Evolutionary conservation across 139 green algal genomes (phyloP).

Genomic region (Tetraselmis chui): DNA sequence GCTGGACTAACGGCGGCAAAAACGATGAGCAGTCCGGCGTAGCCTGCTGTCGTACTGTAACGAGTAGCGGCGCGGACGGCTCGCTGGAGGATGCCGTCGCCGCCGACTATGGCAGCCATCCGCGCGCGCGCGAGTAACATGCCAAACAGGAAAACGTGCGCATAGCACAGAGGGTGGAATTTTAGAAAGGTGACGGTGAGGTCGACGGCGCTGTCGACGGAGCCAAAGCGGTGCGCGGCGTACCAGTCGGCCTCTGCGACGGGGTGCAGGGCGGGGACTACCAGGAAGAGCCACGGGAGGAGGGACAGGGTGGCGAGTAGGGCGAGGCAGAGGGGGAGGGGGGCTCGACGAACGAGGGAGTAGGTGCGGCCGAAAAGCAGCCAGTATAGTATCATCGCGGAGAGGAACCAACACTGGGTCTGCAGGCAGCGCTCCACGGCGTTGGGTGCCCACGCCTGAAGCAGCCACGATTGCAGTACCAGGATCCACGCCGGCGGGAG

Average conservation of each 20-base stretch:
- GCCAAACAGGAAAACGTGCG: slow-evolving; percentile 9
- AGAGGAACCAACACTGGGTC: slow-evolving; percentile 15
- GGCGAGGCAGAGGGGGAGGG: background rate
- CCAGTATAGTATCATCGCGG: slow-evolving; percentile 3
- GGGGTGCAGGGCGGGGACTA: background rate
- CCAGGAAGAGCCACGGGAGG: background rate
- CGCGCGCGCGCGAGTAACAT: slow-evolving; percentile 6
- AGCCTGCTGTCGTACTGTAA: background rate
- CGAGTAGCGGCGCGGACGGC: background rate
- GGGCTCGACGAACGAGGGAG: background rate
- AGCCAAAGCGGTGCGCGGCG: slow-evolving; percentile 2
- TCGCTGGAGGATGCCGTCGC: background rate
- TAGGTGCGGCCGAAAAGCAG: slow-evolving; percentile 1
- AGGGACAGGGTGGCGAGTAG: background rate
- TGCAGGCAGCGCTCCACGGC: background rate
- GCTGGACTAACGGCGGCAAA: background rate
- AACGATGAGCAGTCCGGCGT: background rate
- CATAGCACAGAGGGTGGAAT: slow-evolving; percentile 12
- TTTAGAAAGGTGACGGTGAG: background rate
- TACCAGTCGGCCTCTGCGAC: background rate
- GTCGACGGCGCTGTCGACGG: background rate
- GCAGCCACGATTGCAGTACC: background rate
- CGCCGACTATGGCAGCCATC: background rate
- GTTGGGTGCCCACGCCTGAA: slow-evolving; percentile 1
- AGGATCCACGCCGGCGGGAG: slow-evolving; percentile 4